Percentiles rank a stretch among this genome's conserved stretches.
These are phyloP conservation scores for Helianthus tuberosus DNA, from an alignment of 129 eudicot genomes.

Conservation along the genomic window DNA sequence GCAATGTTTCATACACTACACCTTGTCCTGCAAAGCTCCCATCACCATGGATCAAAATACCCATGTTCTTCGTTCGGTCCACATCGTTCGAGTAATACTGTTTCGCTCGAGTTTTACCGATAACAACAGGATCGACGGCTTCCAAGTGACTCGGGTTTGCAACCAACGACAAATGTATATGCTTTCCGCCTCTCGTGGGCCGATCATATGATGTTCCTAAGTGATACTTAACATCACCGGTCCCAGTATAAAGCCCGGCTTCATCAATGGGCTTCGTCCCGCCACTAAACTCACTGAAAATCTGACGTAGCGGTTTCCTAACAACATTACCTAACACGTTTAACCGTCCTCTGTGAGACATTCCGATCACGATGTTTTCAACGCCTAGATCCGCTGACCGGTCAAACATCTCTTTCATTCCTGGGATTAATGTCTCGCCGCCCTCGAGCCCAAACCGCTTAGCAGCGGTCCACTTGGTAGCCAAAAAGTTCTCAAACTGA, in stretches of 20 bases:
- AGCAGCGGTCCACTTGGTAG: constrained; percentile 98
- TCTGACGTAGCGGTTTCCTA: constrained; percentile 80
- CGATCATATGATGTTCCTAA: constrained; percentile 95
- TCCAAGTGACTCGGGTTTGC: constrained; percentile 99
- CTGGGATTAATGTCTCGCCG: constrained; percentile 93
- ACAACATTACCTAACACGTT: constrained; percentile 96
- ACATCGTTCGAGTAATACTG: constrained; percentile 81
- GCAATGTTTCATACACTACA: constrained; percentile 93
- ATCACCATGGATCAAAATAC: constrained; percentile 91
- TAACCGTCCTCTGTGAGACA: constrained; percentile 94
- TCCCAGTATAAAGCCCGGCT: constrained; percentile 91
- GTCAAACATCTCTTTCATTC: constrained; percentile 99
- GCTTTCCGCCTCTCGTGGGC: constrained; percentile 92
- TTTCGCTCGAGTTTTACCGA: constrained; percentile 93
- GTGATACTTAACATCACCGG: constrained; percentile 98
- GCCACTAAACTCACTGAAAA: constrained; percentile 92
- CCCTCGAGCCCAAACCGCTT: constrained; percentile 98
- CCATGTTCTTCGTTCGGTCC: constrained; percentile 84
- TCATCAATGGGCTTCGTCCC: constrained; percentile 88
- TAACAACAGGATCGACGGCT: constrained; percentile 96
- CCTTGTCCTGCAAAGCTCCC: constrained; percentile 99
- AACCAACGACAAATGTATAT: constrained; percentile 84
- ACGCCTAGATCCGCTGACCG: constrained; percentile 95
- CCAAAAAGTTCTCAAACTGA: constrained; percentile 93
- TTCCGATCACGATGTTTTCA: constrained; percentile 94